Evolutionary conservation across 495 filamentous ascomycete genomes (phyloP), one percentile per base, ranked within the genome.

Genomic region (Penicillium manginii): DNA sequence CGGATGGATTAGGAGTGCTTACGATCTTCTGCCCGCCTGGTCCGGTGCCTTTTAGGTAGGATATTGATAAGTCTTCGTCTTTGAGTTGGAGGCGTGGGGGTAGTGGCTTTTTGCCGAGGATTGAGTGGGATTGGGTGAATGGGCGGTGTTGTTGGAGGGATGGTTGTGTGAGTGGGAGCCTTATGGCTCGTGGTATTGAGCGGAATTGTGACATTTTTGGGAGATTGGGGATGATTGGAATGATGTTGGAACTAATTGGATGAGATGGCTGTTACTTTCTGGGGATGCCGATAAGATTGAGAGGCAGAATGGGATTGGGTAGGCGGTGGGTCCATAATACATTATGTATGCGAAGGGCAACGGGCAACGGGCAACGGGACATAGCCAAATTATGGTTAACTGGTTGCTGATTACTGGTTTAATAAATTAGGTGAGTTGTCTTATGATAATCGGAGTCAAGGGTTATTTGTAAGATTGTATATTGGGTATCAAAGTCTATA

Each of bases 11-110:
- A 2, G 40, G 40, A 9, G 17, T 43, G 53, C 71, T 12, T 63
- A 82, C 69, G 74, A 97, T 98, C 73, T 98, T 98, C 73, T 98
- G 94, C 0, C 94, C 94, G 47, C 94, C 94, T 2, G 94, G 94
- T 11, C 94, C 94, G 65, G 84, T 90, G 66, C 94, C 94, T 69
- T 92, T 96, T 23, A 98, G 83, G 76, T 94, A 98, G 45, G 83
- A 82, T 63, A 96, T 88, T 35, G 84, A 84, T 57, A 98, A 83
- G 50, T 97, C 91, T 29, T 80, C 77, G 61, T 97, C 93, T 12
- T 85, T 76, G 60, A 96, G 78, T 62, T 84, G 86, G 17, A 88
- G 83, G 0, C 91, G 88, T 12, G 90, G 85, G 0, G 94, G 93
- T 57, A 97, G 77, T 45, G 78, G 78, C 63, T 89, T 88, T 26